A percentile compares a stretch with the other conserved stretches of the same genome.
These are phyloP conservation scores for Trametes villosa DNA, from an alignment of 768 basidiomycete genomes.

Conservation along the genomic window DNA sequence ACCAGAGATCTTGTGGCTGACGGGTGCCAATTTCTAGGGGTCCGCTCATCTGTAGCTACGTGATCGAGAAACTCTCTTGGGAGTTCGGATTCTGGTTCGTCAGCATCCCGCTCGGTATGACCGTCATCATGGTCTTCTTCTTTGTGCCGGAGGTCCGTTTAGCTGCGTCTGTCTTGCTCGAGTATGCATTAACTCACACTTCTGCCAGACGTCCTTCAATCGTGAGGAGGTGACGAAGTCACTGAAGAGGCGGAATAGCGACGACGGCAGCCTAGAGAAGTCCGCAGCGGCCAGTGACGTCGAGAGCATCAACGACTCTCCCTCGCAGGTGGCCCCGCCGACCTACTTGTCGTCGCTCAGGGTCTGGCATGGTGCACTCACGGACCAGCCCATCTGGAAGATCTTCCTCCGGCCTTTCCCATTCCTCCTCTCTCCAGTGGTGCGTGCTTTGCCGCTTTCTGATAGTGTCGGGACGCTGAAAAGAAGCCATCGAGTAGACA, in stretches of 20 bases:
- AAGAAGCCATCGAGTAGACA: conserved; percentile 28
- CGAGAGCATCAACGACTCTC: conserved; percentile 14
- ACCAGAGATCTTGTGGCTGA: not conserved
- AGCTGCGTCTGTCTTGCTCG: no score
- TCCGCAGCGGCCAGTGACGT: not conserved
- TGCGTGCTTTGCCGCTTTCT: conserved; percentile 24
- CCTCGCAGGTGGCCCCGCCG: conserved; percentile 15
- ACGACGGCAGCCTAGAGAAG: conserved; percentile 21
- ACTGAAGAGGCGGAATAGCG: conserved; percentile 16
- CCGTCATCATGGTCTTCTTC: conserved; percentile 44
- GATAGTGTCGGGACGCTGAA: not conserved
- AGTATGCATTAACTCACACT: not conserved
- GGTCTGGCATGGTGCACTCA: conserved; percentile 44
- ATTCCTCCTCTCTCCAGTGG: conserved; percentile 47
- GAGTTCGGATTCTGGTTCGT: conserved; percentile 54
- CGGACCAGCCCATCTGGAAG: conserved; percentile 39
- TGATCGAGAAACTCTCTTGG: conserved; percentile 48
- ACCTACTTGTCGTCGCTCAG: conserved; percentile 42
- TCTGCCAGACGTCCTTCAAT: conserved; percentile 41
- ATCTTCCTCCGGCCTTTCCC: conserved; percentile 48
- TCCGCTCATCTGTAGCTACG: conserved; percentile 50
- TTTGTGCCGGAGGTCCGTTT: conserved; percentile 47
- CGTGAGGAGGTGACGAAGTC: conserved; percentile 11
- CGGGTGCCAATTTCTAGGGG: conserved; percentile 32
- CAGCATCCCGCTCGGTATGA: conserved; percentile 46